A percentile compares a stretch with the other conserved stretches of the same genome.
phyloP scores from a whole-genome alignment of 768 basidiomycete genomes.

The Kwoniella dejecticola region DNA sequence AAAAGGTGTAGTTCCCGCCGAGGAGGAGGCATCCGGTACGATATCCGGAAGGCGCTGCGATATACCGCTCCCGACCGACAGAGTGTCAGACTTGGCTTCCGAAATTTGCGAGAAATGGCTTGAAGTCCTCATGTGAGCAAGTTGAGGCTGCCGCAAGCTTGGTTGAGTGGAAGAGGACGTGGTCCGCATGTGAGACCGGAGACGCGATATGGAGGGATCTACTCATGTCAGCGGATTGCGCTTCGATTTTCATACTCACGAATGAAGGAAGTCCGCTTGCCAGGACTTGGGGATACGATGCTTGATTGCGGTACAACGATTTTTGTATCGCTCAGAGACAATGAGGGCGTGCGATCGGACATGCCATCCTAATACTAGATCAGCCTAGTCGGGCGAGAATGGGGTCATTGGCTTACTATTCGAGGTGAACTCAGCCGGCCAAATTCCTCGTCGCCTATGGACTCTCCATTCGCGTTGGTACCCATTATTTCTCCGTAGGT shows the following conservation, averaged over 20 bases:
- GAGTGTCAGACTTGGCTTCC: constrained; percentile 26
- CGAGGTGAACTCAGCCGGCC: constrained; percentile 15
- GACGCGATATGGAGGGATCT: constrained; percentile 48
- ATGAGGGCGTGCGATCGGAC: constrained; percentile 20
- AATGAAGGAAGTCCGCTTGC: constrained; percentile 30
- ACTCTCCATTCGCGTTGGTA: constrained; percentile 1
- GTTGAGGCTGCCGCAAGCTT: constrained; percentile 23
- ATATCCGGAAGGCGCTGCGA: not conserved
- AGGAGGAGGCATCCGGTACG: not conserved
- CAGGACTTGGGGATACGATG: constrained; percentile 15
- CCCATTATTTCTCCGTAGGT: constrained; percentile 21
- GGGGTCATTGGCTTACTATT: constrained; percentile 16
- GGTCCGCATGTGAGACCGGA: constrained; percentile 53
- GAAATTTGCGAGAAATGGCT: constrained; percentile 46
- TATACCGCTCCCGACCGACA: constrained; percentile 10
- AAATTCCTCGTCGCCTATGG: constrained; percentile 26
- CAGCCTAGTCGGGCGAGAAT: not conserved
- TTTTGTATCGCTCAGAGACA: not conserved
- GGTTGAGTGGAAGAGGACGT: constrained; percentile 39
- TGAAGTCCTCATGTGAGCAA: constrained; percentile 25
- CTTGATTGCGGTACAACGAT: not conserved
- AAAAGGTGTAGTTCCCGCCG: constrained; percentile 31
- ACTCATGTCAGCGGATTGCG: not conserved
- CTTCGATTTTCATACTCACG: constrained; percentile 14
- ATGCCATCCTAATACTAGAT: not conserved